These are phyloP conservation scores for Capsella rubella DNA, from an alignment of 441 rosid genomes.

Conservation along the genomic window DNA sequence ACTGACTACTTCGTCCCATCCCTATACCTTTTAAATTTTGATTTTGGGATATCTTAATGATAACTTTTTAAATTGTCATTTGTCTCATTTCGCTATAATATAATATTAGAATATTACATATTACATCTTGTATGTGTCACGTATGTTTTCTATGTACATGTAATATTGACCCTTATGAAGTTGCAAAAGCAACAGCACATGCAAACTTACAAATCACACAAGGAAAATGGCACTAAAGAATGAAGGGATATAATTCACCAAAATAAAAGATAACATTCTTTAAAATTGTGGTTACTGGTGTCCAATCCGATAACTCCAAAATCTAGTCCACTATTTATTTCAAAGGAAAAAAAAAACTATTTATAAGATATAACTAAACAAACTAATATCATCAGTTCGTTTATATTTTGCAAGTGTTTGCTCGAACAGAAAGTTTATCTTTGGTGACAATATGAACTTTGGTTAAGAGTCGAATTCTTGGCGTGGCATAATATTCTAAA, in stretches of 20 bases:
- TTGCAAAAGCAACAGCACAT: slow-evolving; percentile 30
- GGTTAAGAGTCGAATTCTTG: not conserved
- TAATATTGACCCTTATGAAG: slow-evolving; percentile 27
- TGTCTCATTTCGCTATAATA: slow-evolving; percentile 16
- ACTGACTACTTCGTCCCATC: slow-evolving; percentile 38
- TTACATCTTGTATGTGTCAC: not conserved
- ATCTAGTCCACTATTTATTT: too few relatives aligned
- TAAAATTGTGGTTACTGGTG: too few relatives aligned
- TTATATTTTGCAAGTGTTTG: not conserved
- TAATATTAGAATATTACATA: not conserved
- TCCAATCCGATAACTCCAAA: too few relatives aligned
- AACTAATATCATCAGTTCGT: too few relatives aligned
- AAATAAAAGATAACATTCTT: too few relatives aligned
- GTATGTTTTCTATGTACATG: not conserved
- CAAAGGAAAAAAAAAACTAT: too few relatives aligned
- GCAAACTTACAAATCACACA: slow-evolving; percentile 25
- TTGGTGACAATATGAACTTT: not conserved
- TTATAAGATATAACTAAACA: too few relatives aligned
- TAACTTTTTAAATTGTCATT: not conserved
- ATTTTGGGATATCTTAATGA: not conserved
- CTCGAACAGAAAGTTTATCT: not conserved
- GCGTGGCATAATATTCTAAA: not conserved
- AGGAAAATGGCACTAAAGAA: too few relatives aligned
- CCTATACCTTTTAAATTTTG: not conserved
- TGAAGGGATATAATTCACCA: too few relatives aligned